A percentile compares a stretch with the other conserved stretches of the same genome.
Conservation (phyloP, 768 basidiomycete genomes). For the Trametes maxima region DNA sequence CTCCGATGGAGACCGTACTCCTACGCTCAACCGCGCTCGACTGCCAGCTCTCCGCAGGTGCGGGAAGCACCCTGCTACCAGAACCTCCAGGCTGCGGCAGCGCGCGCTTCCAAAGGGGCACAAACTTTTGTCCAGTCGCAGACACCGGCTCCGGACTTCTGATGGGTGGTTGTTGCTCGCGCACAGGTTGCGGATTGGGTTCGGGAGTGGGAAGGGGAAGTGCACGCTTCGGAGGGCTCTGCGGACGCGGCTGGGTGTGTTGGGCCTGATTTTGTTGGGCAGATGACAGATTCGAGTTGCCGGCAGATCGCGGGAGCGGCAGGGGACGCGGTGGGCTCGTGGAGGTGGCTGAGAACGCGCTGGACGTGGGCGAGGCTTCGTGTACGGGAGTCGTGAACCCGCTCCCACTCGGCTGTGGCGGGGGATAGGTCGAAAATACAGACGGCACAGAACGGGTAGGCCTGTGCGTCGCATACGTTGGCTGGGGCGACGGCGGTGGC, state of each 20-base stretch:
- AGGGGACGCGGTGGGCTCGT: conserved; percentile 21
- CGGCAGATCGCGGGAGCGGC: conserved; percentile 23
- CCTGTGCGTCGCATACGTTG: conserved; percentile 13
- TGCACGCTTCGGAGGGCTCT: conserved; percentile 20
- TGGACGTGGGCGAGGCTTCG: conserved; percentile 4
- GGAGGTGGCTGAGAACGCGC: conserved; percentile 11
- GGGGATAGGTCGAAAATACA: conserved; percentile 6
- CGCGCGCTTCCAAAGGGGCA: conserved; percentile 49
- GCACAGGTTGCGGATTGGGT: too few relatives aligned
- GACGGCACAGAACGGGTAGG: conserved; percentile 21
- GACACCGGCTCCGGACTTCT: conserved; percentile 11
- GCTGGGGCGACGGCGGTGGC: conserved; percentile 22
- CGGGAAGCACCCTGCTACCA: conserved; percentile 3
- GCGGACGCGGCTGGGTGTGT: conserved; percentile 2
- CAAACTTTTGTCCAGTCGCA: conserved; percentile 34
- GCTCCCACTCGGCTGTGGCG: not conserved
- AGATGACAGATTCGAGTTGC: conserved; percentile 15
- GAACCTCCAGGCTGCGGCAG: conserved; percentile 29
- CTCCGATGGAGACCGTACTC: conserved; percentile 17
- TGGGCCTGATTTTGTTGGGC: not conserved
- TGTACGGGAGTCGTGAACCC: not conserved
- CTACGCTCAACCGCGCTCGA: conserved; percentile 25
- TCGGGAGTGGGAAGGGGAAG: conserved; percentile 10
- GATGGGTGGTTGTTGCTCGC: not conserved
- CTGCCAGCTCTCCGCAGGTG: conserved; percentile 9